A percentile compares a stretch with the other conserved stretches of the same genome.
Conservation (phyloP, 2,329 filamentous ascomycete species). For the Apiospora sp. region DNA sequence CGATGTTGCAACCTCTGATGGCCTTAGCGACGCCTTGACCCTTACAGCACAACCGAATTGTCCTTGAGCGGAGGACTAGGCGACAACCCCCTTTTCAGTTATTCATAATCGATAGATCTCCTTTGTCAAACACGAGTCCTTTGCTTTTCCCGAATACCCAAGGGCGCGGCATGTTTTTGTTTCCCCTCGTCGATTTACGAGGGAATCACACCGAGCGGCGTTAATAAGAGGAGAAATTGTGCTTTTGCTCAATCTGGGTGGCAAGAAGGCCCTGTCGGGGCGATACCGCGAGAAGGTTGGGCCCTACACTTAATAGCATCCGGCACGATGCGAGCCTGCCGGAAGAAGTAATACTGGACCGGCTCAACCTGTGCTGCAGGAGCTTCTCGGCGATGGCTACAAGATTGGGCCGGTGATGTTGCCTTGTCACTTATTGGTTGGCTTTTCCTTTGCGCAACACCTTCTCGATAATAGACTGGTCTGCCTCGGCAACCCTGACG, state of each 20-base stretch:
- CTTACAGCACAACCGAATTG: neutral
- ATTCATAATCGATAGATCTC: conserved; percentile 33
- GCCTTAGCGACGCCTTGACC: neutral
- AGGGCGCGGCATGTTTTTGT: conserved; percentile 33
- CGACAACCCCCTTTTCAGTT: neutral
- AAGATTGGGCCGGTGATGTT: neutral
- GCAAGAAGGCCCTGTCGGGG: neutral
- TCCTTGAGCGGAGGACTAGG: neutral
- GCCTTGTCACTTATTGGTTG: conserved; percentile 7
- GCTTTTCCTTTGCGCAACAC: conserved; percentile 7
- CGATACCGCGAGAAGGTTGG: neutral
- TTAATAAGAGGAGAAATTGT: conserved; percentile 24
- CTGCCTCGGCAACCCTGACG: conserved; percentile 25
- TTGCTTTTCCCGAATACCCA: conserved; percentile 39
- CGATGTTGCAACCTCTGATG: neutral
- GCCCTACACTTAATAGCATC: conserved; percentile 20
- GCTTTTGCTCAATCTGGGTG: conserved; percentile 21
- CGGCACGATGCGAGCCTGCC: conserved; percentile 22
- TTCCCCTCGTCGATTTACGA: conserved; percentile 27
- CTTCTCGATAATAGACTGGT: conserved; percentile 25
- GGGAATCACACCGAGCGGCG: conserved; percentile 23
- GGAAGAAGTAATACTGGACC: conserved; percentile 11
- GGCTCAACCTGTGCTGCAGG: neutral
- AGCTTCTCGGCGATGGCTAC: neutral
- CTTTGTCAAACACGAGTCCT: conserved; percentile 34